Base-by-base conservation (phyloP, 176 grass and related monocot genomes). In the Hsuehochloa calcarea region DNA sequence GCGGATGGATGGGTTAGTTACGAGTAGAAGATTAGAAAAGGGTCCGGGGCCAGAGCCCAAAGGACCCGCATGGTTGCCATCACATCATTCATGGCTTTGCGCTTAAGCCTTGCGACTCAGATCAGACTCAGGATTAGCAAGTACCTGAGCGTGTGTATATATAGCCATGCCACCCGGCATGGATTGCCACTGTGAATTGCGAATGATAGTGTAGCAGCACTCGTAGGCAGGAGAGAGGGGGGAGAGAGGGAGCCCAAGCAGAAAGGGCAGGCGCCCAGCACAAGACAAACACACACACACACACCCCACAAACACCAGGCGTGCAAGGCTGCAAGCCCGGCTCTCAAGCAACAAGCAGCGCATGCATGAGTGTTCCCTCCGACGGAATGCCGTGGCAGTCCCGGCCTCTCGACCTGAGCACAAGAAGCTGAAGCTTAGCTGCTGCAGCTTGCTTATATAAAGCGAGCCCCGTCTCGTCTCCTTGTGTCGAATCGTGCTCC, bases 251-350 rank as follows among this genome's bases (percentile, higher is more conserved):
- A 29, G 47, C 16, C 25, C 35, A 13, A 26, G 1, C 59, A 56
- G 52, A 55, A 17, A 31, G 25, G 51, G 5, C 78, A 81, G 69
- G 38, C 19, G 38, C 26, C 78, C 26, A 26, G 61, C 79, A 76
- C 50, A 47, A 19, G 79, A 38, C n/a, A 60, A 54, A 19, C 35
- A 37, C 17, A 29, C 10, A 4, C 5, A 34, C 31, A 34, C 31
- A 34, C 31, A 34, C 31, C n/a, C n/a, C n/a, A 58, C 47, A 27
- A 65, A 52, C 6, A 49, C 39, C 71, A 68, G 40, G 41, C 52
- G 72, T 71, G 80, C 86, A 69, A 82, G 71, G 14, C 71, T 82
- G 27, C 78, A 61, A 3, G 43, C 70, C 72, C 72, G 10, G n/a
- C 16, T 54, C 60, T 13, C 3, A 56, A 26, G 70, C 70, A 77